These are phyloP conservation scores for Aspergillus biplanus DNA, from an alignment of 495 filamentous ascomycete species.

Conservation along the genomic window DNA sequence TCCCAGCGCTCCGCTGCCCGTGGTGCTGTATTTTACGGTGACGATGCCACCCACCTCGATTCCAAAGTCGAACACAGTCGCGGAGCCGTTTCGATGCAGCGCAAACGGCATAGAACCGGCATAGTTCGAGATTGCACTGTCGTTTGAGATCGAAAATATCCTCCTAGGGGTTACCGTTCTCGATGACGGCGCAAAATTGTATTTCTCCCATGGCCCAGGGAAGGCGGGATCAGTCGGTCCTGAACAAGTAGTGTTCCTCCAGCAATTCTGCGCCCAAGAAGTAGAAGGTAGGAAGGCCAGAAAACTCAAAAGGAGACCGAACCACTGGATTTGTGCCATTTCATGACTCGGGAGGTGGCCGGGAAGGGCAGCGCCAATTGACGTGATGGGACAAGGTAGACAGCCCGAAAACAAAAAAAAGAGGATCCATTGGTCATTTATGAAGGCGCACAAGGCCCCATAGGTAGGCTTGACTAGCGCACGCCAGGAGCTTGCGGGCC, in stretches of 20 bases:
- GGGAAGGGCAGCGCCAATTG: neutral
- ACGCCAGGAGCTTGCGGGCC: constrained; percentile 5
- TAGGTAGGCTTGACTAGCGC: constrained; percentile 1
- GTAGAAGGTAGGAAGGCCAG: constrained; percentile 20
- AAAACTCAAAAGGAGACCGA: constrained; percentile 19
- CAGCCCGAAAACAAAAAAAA: neutral
- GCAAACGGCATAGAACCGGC: constrained; percentile 34
- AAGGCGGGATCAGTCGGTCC: constrained; percentile 57
- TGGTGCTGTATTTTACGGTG: constrained; percentile 50
- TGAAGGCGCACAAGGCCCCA: neutral
- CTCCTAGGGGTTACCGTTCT: constrained; percentile 54
- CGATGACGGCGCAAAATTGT: constrained; percentile 61
- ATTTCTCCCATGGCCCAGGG: constrained; percentile 61
- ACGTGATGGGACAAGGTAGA: neutral
- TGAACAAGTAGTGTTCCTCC: constrained; percentile 59
- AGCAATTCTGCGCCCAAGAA: constrained; percentile 49
- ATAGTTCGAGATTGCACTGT: constrained; percentile 32
- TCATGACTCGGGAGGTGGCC: constrained; percentile 3
- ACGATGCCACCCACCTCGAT: constrained; percentile 62
- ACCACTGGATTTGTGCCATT: constrained; percentile 27
- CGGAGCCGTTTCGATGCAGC: constrained; percentile 50
- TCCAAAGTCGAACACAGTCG: constrained; percentile 60
- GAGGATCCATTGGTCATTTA: neutral
- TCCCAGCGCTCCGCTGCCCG: constrained; percentile 52
- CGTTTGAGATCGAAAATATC: constrained; percentile 44